Conservation (phyloP, 805 yeast genomes). For the Zygosaccharomyces kombuchaensis region DNA sequence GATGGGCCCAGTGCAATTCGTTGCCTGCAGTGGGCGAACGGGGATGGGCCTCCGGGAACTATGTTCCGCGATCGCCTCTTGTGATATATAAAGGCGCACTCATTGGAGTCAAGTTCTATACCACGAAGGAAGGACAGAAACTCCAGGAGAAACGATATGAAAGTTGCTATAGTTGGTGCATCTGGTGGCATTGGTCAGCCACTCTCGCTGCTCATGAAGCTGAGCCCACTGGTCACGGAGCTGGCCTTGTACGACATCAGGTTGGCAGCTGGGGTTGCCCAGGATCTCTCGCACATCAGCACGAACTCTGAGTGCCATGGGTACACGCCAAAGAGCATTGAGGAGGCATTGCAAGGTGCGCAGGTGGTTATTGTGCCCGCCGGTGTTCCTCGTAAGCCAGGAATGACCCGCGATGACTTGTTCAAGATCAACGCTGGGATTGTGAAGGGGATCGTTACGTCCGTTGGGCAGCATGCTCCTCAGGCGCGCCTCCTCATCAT, state of each 20-base stretch:
- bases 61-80: slow-evolving; percentile 7
- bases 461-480: slow-evolving; percentile 63
- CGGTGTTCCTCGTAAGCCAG: slow-evolving; percentile 87
- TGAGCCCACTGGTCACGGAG: slow-evolving; percentile 66
- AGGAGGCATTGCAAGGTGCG: slow-evolving; percentile 67
- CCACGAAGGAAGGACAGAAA: not conserved
- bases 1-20: not conserved
- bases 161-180: slow-evolving; percentile 78
- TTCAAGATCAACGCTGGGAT: slow-evolving; percentile 81
- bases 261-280: slow-evolving; percentile 77
- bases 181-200: slow-evolving; percentile 85
- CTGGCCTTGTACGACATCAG: slow-evolving; percentile 69
- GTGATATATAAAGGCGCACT: not conserved
- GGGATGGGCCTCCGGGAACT: slow-evolving; percentile 6
- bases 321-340: slow-evolving; percentile 63
- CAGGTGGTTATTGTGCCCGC: slow-evolving; percentile 88
- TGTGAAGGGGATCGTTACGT: slow-evolving; percentile 70
- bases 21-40: slow-evolving; percentile 5
- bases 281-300: slow-evolving; percentile 75
- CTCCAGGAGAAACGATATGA: slow-evolving; percentile 27
- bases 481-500: slow-evolving; percentile 62
- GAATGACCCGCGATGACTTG: slow-evolving; percentile 83
- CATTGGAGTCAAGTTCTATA: not conserved
- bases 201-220: slow-evolving; percentile 59
- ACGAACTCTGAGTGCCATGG: slow-evolving; percentile 65